Evolutionary conservation across 1,284 basidiomycete species (phyloP).

Genomic region (Moesziomyces sp.): DNA sequence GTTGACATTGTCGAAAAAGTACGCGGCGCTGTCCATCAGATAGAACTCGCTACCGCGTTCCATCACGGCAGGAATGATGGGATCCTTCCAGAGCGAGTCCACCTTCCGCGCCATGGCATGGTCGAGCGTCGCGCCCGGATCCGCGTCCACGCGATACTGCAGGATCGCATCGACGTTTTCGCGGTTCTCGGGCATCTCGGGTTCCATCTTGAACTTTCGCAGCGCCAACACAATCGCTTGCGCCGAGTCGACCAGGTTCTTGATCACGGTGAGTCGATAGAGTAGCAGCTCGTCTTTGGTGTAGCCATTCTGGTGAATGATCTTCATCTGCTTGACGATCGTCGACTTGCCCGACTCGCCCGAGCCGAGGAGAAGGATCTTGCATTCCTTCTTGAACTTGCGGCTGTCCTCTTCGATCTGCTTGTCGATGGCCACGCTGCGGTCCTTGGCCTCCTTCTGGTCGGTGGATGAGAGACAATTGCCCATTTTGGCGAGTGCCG

Average conservation of each 20-base stretch:
- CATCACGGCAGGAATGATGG: constrained; percentile 85
- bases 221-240: constrained; percentile 90
- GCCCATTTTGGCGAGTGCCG: constrained; percentile 45
- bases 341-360: constrained; percentile 93
- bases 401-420: constrained; percentile 73
- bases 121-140: constrained; percentile 67
- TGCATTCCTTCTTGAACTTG: constrained; percentile 87
- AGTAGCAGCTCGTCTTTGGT: constrained; percentile 80
- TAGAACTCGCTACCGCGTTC: constrained; percentile 90
- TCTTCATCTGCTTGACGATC: constrained; percentile 99
- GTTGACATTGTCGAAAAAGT: constrained; percentile 87
- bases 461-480: constrained; percentile 58
- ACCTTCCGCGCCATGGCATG: constrained; percentile 76
- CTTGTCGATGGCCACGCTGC: constrained; percentile 71
- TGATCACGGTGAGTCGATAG: constrained; percentile 78
- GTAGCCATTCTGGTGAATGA: constrained; percentile 95
- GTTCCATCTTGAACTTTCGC: constrained; percentile 87
- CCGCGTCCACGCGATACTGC: constrained; percentile 62
- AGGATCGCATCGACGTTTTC: constrained; percentile 73
- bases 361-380: constrained; percentile 87
- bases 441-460: constrained; percentile 59
- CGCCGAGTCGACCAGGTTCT: constrained; percentile 73
- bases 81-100: constrained; percentile 87
- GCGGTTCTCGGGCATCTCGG: constrained; percentile 77
- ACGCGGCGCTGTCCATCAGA: constrained; percentile 92